Percentiles rank a stretch among this genome's conserved stretches.
phyloP scores from a whole-genome alignment of 768 basidiomycete species.

The Lactifluus rugatus region DNA sequence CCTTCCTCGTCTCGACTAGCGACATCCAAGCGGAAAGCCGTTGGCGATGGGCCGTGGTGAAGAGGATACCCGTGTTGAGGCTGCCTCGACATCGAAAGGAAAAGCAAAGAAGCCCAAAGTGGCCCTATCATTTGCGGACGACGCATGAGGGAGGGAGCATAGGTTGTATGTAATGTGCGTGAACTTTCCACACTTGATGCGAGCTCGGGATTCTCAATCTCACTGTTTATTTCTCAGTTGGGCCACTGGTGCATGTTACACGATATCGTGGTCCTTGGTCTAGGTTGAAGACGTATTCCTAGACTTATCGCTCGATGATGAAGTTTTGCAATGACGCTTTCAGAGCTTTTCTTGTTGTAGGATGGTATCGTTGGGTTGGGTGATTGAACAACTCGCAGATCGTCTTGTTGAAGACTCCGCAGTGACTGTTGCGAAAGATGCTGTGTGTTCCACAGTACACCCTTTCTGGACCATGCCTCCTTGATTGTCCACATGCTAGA shows the following conservation, averaged over 20 bases:
- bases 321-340: neutral
- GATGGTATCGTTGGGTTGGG: neutral
- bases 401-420: neutral
- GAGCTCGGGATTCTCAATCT: neutral
- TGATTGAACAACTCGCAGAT: neutral
- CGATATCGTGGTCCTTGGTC: neutral
- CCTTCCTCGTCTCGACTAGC: constrained; percentile 18
- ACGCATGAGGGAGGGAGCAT: constrained; percentile 29
- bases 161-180: neutral
- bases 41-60: constrained; percentile 27
- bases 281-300: neutral
- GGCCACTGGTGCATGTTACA: neutral
- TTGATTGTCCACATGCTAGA: neutral
- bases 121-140: constrained; percentile 51
- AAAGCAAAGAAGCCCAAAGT: constrained; percentile 42
- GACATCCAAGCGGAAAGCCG: constrained; percentile 28
- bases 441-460: too few relatives aligned
- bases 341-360: neutral
- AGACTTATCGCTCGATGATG: neutral
- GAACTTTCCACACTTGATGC: neutral
- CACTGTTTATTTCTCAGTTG: neutral
- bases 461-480: neutral
- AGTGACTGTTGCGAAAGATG: too few relatives aligned
- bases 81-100: constrained; percentile 34
- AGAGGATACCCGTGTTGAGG: constrained; percentile 19